Evolutionary conservation across 768 basidiomycete species (phyloP).

Genomic region (Boletellus ananiceps): DNA sequence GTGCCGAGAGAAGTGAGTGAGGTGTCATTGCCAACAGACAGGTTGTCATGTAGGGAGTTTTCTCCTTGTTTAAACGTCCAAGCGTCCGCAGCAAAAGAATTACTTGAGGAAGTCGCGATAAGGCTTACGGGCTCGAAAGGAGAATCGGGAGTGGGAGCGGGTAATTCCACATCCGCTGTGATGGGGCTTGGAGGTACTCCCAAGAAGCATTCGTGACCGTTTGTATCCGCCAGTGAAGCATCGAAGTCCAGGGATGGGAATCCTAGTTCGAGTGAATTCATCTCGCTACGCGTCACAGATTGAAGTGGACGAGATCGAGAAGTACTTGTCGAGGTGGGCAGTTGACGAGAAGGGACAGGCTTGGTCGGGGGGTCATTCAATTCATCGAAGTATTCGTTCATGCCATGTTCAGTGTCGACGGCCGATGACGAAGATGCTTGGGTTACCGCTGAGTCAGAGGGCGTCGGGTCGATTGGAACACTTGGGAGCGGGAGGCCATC

Average conservation of each 20-base stretch:
- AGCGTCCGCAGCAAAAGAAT: background rate
- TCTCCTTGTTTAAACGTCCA: conserved; percentile 13
- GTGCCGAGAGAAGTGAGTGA: conserved; percentile 10
- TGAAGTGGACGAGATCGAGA: conserved; percentile 9
- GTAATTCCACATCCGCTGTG: background rate
- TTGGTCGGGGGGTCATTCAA: conserved; percentile 21
- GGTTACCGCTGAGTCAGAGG: background rate
- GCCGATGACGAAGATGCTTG: background rate
- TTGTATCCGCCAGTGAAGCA: conserved; percentile 2
- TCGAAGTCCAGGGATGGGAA: conserved; percentile 9
- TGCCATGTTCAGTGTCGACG: conserved; percentile 20
- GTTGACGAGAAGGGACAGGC: background rate
- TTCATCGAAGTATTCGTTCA: conserved; percentile 27
- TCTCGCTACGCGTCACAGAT: background rate
- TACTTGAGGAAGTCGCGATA: conserved; percentile 3
- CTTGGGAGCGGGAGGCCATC: background rate
- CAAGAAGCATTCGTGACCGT: conserved; percentile 19
- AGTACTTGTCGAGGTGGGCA: conserved; percentile 1
- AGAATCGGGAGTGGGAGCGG: background rate
- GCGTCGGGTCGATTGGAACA: background rate
- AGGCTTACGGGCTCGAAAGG: background rate
- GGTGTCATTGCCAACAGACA: background rate
- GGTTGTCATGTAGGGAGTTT: background rate
- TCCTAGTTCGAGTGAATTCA: conserved; percentile 2
- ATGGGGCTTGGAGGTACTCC: conserved; percentile 27